Base-by-base conservation (phyloP, 345 rosid genomes). In the Acer negundo region DNA sequence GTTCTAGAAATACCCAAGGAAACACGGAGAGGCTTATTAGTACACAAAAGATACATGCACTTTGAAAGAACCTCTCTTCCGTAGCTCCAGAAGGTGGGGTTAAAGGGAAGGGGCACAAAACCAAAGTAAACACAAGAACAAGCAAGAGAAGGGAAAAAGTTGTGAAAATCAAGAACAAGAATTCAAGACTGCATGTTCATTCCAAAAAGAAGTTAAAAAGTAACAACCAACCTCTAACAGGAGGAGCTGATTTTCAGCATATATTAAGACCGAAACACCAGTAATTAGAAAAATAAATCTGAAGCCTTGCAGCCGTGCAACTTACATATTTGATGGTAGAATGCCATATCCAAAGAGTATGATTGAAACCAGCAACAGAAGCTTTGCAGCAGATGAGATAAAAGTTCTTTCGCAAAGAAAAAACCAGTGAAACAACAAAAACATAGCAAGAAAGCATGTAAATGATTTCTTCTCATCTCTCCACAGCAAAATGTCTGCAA, bases 391-490 rank as follows among this genome's bases (percentile, higher is more conserved):
- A 73, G 95, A 92, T 46, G 99, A 88, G 80, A 84, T 78, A 46
- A 95, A 90, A 75, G 92, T 83, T 78, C 90, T 91, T 81, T 89
- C 98, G 77, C 88, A 82, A 44, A 92, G 91, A 75, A 91, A 87
- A 84, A 91, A 90, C 96, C 97, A 93, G 85, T 87, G 89, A 74
- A 88, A 93, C 76, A 88, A 70, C 77, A 89, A 22, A 82, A 80
- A 84, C 79, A 88, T 80, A 9, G 78, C 23, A 68, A 92, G 76
- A 71, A 93, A 92, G 83, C 80, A 92, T 7, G 86, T 67, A 64
- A 92, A 90, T 75, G 99, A 88, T 84, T 79, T 82, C 91, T 88
- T 95, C 89, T 92, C 92, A 79, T 95, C 92, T 87, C 96, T 92
- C 99, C 99, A 95, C 35, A 95, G 92, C 74, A 92, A 90, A 81